These are phyloP conservation scores for Sphenostylis stenocarpa DNA, from an alignment of 306 rosid species.

Conservation along the genomic window DNA sequence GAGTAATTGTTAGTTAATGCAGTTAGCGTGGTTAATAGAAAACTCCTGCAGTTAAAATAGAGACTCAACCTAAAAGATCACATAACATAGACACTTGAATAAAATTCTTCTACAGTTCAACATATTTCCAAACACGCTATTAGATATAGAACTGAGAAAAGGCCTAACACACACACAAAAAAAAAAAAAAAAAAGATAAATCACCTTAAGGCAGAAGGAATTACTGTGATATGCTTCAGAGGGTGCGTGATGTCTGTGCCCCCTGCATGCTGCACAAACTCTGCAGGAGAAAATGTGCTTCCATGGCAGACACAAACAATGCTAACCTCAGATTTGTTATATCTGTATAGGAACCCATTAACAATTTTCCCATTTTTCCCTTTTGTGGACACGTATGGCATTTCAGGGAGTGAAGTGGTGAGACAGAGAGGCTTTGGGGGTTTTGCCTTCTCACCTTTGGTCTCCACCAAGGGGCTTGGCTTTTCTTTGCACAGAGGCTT, in stretches of 20 bases:
- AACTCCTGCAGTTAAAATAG: conserved; percentile 13
- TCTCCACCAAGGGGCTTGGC: conserved; percentile 17
- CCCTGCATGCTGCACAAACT: conserved; percentile 91
- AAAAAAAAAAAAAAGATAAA: neutral
- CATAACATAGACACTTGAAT: neutral
- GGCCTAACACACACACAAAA: neutral
- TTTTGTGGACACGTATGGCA: conserved; percentile 75
- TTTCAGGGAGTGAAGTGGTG: conserved; percentile 37
- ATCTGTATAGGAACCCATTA: conserved; percentile 63
- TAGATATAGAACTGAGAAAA: neutral
- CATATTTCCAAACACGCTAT: neutral
- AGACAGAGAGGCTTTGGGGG: conserved; percentile 45
- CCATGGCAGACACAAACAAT: conserved; percentile 92
- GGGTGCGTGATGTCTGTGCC: conserved; percentile 67
- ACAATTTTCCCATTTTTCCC: conserved; percentile 68
- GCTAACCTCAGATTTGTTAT: conserved; percentile 61
- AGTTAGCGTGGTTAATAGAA: neutral
- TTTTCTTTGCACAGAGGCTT: neutral
- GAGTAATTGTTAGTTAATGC: conserved; percentile 1
- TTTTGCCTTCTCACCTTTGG: conserved; percentile 30
- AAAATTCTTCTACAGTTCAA: neutral
- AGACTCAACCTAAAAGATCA: conserved; percentile 16
- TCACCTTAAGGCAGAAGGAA: conserved; percentile 54
- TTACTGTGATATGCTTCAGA: conserved; percentile 66
- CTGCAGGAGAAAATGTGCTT: conserved; percentile 76